Percentiles rank a stretch among this genome's conserved stretches.
Evolutionary conservation across 2,329 filamentous ascomycete species (phyloP).

Genomic region (Lasiodiplodia theobromae): DNA sequence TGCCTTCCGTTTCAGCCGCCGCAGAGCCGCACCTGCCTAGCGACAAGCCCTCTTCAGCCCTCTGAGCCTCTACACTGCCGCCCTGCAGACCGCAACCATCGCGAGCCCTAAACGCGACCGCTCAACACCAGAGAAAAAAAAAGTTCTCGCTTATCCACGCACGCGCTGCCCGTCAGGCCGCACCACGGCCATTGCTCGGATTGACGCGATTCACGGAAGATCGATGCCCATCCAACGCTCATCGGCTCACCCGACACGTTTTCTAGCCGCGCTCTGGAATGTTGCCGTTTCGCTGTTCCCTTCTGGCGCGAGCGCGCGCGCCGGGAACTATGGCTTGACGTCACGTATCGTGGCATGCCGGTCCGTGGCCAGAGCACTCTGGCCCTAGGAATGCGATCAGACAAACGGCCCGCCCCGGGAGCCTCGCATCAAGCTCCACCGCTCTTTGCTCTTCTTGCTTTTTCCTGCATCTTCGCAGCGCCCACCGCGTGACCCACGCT

Average conservation of each 20-base stretch:
- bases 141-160: neutral
- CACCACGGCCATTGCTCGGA: slow-evolving; percentile 21
- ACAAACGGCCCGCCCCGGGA: slow-evolving; percentile 22
- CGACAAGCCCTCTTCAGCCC: slow-evolving; percentile 4
- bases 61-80: neutral
- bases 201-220: slow-evolving; percentile 20
- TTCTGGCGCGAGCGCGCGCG: slow-evolving; percentile 2
- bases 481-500: slow-evolving; percentile 8
- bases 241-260: slow-evolving; percentile 13
- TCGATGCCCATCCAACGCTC: slow-evolving; percentile 21
- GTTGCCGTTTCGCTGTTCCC: slow-evolving; percentile 10
- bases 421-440: slow-evolving; percentile 24
- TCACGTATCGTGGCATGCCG: slow-evolving; percentile 9
- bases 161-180: slow-evolving; percentile 13
- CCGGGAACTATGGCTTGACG: slow-evolving; percentile 9
- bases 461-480: slow-evolving; percentile 19
- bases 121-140: neutral
- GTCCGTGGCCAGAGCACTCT: neutral
- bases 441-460: slow-evolving; percentile 23
- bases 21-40: slow-evolving; percentile 21
- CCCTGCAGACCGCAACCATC: neutral
- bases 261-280: slow-evolving; percentile 26
- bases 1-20: slow-evolving; percentile 26
- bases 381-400: slow-evolving; percentile 16
- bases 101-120: neutral